Evolutionary conservation across 371 early-diverging fungal species (phyloP), one percentile per base, ranked within the genome.

Genomic region (Mortierella sp.): DNA sequence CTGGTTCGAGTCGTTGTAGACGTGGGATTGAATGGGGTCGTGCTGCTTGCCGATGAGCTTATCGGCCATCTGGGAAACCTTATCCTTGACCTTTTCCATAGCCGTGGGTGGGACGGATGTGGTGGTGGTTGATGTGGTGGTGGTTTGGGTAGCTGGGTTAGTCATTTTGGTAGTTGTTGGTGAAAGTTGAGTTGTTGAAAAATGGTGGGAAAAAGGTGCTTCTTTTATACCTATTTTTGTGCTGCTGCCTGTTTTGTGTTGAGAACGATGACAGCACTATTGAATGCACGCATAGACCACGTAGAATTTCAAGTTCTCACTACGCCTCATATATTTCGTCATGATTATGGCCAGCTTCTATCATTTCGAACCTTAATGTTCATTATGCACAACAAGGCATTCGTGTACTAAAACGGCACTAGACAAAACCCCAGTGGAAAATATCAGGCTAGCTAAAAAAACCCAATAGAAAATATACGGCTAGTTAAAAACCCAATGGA

Each of bases 51-150:
- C 82, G 16, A 76, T 78, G 38, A 84, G 49, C 75, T 81, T 81
- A 48, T 81, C 76, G 35, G 74, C 85, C 41, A 51, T 1, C 18
- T 75, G 38, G 11, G 88, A 87, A 49, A 90, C 89, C 79, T 91
- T 91, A 29, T 90, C 80, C 65, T 89, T 90, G 43, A 93, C 79
- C 11, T 89, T 79, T 5, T 90, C 55, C 75, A 90, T 68, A 14
- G 91, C 88, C 12, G 91, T 89, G 55, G 81, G 81, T 70, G 77
- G 77, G 63, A 29, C 72, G 65, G 54, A 55, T 8, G 76, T 38
- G 35, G 70, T 48, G 32, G 73, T 63, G 24, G 75, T 75, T 11
- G 65, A 79, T 10, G 68, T 72, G 56, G 75, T 63, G 38, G 71
- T 82, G 60, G 51, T 38, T 10, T 44, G 38, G 75, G 68, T 65